A percentile compares a stretch with the other conserved stretches of the same genome.
Conservation (phyloP, 176 grass and related monocot species). For the Carex scoparia region DNA sequence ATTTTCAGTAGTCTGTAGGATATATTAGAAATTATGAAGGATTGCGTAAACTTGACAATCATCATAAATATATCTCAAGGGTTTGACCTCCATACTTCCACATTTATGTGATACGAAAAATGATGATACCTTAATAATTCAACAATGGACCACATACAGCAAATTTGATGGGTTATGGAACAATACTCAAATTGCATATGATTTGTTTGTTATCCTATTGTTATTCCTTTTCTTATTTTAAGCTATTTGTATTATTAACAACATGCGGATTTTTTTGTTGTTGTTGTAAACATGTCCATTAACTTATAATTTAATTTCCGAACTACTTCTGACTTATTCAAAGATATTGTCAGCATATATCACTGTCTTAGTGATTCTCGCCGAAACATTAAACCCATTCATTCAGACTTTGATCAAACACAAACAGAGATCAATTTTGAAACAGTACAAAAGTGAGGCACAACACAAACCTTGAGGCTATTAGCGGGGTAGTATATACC, state of each 20-base stretch:
- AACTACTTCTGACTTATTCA: background rate
- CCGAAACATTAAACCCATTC: background rate
- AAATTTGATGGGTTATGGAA: background rate
- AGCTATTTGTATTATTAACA: background rate
- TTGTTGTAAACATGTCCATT: too few relatives aligned
- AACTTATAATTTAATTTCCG: background rate
- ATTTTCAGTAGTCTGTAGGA: background rate
- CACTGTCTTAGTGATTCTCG: background rate
- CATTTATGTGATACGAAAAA: background rate
- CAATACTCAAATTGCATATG: background rate
- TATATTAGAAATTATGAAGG: background rate
- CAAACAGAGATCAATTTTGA: background rate
- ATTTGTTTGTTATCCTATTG: background rate
- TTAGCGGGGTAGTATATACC: conserved; percentile 77
- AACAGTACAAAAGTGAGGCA: background rate
- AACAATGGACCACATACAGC: background rate
- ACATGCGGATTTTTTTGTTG: background rate
- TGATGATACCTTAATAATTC: background rate
- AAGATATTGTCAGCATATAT: background rate
- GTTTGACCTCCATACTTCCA: background rate
- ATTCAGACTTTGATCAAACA: background rate
- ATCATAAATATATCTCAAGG: background rate
- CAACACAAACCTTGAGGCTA: conserved; percentile 61
- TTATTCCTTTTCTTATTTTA: background rate
- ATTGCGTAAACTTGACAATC: background rate